Evolutionary conservation across 805 yeast species (phyloP).

Genomic region (Citeromyces nyonsensis): DNA sequence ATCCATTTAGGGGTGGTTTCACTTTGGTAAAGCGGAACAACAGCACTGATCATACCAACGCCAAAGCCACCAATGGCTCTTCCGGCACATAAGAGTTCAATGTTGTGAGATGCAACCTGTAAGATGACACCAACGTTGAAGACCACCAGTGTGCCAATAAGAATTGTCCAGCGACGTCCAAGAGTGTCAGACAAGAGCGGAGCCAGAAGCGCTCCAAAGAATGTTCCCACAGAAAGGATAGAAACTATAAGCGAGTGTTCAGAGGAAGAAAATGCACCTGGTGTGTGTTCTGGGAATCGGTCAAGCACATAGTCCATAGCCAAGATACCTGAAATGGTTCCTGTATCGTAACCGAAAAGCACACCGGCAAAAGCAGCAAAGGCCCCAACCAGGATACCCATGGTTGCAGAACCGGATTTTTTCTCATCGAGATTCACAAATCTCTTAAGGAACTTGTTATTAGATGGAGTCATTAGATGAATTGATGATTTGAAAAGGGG

Average conservation of each 20-base stretch:
- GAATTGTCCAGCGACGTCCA: constrained; percentile 33
- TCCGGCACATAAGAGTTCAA: constrained; percentile 8
- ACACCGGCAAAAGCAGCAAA: constrained; percentile 34
- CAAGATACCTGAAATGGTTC: constrained; percentile 17
- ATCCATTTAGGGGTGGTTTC: constrained; percentile 65
- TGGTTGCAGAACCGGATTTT: constrained; percentile 6
- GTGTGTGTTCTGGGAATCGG: no score
- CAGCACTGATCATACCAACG: constrained; percentile 68
- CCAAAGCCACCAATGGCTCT: constrained; percentile 51
- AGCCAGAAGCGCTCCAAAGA: constrained; percentile 47
- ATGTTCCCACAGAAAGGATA: constrained; percentile 56
- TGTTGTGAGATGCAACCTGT: constrained; percentile 20
- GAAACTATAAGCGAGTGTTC: constrained; percentile 38
- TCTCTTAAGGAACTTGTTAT: no score
- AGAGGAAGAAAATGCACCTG: no score
- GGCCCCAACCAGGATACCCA: constrained; percentile 61
- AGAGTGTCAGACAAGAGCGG: constrained; percentile 31
- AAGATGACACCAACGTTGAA: constrained; percentile 32
- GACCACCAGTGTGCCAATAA: constrained; percentile 27
- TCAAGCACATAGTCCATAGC: constrained; percentile 9
- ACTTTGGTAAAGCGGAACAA: constrained; percentile 71
- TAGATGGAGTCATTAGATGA: no score
- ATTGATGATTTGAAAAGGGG: no score
- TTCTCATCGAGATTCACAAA: no score
- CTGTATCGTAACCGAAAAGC: constrained; percentile 19